phyloP scores from a whole-genome alignment of 192 early-diverging fungal species.

The Kickxella alabastrina region DNA sequence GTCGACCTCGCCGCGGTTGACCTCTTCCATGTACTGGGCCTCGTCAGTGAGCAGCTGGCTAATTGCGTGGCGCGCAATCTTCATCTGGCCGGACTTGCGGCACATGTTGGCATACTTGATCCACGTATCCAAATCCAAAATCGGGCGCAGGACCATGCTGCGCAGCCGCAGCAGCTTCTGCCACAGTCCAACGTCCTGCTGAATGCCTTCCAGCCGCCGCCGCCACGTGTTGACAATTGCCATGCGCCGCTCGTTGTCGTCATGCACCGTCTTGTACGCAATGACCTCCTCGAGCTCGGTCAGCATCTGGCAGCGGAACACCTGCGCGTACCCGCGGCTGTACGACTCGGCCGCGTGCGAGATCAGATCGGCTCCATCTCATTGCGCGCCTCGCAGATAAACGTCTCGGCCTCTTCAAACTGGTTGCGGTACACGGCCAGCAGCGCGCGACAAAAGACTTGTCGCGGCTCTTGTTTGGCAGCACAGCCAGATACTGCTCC shows the following conservation, averaged over 20 bases:
- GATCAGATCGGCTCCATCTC: conserved; percentile 77
- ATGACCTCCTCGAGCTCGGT: conserved; percentile 97
- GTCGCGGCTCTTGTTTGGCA: conserved; percentile 61
- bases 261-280: conserved; percentile 71
- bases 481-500: conserved; percentile 82
- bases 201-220: conserved; percentile 75
- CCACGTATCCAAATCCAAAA: conserved; percentile 90
- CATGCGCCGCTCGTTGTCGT: conserved; percentile 66
- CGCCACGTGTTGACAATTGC: conserved; percentile 85
- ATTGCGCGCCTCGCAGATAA: conserved; percentile 77
- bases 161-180: conserved; percentile 82
- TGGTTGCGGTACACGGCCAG: conserved; percentile 76
- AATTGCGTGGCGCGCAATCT: conserved; percentile 77
- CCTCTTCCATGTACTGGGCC: conserved; percentile 37
- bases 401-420: conserved; percentile 65
- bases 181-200: conserved; percentile 92
- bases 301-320: conserved; percentile 94
- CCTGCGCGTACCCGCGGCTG: conserved; percentile 75
- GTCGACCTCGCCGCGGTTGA: conserved; percentile 6
- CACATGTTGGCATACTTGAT: conserved; percentile 94
- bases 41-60: conserved; percentile 63
- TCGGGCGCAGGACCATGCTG: conserved; percentile 79
- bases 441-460: conserved; percentile 82
- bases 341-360: conserved; percentile 87
- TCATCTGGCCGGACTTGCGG: conserved; percentile 77